Evolutionary conservation across 495 filamentous ascomycete species (phyloP).

Genomic region (Evernia prunastri): DNA sequence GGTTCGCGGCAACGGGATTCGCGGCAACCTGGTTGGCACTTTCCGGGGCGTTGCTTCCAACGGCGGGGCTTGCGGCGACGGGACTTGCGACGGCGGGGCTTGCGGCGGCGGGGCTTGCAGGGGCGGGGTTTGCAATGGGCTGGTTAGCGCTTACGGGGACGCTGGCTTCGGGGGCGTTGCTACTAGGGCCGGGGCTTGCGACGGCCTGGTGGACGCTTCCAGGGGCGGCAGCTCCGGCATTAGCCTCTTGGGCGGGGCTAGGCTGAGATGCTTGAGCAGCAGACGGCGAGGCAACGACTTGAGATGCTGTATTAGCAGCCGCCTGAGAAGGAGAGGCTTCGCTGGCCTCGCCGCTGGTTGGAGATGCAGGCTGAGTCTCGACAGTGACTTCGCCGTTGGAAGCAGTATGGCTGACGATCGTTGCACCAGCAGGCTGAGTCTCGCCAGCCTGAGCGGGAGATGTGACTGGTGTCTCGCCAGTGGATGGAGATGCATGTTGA

Average conservation of each 20-base stretch:
- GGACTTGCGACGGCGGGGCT: background rate
- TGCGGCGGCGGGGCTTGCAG: background rate
- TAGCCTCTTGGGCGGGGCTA: background rate
- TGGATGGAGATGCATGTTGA: background rate
- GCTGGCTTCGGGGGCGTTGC: background rate
- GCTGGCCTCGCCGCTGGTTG: background rate
- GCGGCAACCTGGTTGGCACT: background rate
- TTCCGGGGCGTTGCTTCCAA: background rate
- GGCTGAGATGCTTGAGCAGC: background rate
- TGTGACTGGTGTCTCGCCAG: background rate
- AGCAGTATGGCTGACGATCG: background rate
- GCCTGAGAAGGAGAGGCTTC: background rate
- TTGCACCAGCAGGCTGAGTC: background rate
- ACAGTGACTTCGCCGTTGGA: conserved; percentile 8
- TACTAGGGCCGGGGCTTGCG: too few relatives aligned
- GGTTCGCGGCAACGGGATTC: background rate
- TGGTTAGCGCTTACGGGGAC: background rate
- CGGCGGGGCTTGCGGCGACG: background rate
- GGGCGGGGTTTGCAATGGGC: too few relatives aligned
- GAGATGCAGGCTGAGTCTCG: background rate
- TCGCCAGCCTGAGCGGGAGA: background rate
- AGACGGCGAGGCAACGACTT: background rate
- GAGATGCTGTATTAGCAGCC: background rate
- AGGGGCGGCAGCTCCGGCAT: background rate
- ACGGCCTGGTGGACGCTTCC: background rate